Evolutionary conservation across 495 filamentous ascomycete species (phyloP), one percentile per base, ranked within the genome.

Genomic region (Penicillium soppii): DNA sequence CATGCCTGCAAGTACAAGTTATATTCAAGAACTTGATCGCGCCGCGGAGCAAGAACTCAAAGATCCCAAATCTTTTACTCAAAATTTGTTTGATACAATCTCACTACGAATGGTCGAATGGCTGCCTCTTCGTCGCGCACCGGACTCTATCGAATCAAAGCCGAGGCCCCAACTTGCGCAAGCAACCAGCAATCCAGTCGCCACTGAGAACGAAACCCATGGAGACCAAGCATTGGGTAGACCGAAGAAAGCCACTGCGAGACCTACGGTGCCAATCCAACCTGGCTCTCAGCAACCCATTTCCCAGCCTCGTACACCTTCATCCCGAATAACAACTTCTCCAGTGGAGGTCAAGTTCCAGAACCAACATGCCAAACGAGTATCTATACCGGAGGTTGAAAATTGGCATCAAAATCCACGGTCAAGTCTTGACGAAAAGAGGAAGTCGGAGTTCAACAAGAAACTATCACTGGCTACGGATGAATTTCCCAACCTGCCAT

Each of bases 1-100:
- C 5, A 12, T 23, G 1, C 41, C 53, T 8, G 36, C 49, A 13
- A 54, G 58, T n/a, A 29, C 29, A 17, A 54, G 47, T 15, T 29
- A 52, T 36, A 47, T 62, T 7, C 41, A 52, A 9, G 62, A 62
- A 13, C 55, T 67, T 30, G 63, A 67, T 15, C 43, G 50, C 29
- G 43, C 59, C 27, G 26, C 62, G 42, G 36, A 80, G 78, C 78
- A 82, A 36, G 67, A 71, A 7, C 76, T 79, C 56, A 91, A 87
- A 58, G 90, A 95, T 60, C 87, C 89, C 16, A 87, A 88, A 52
- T 92, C 89, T 1, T 92, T 95, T 56, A 86, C 87, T 7, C 90
- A 91, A 38, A 88, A 88, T 50, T 72, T 94, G 3, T 92, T 92
- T 58, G 86, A 86, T 53, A 90, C 90, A 3, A 74, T 84, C 35